Evolutionary conservation across 352 stramenopile species (phyloP).

Genomic region (Pythium vanterpoolii): DNA sequence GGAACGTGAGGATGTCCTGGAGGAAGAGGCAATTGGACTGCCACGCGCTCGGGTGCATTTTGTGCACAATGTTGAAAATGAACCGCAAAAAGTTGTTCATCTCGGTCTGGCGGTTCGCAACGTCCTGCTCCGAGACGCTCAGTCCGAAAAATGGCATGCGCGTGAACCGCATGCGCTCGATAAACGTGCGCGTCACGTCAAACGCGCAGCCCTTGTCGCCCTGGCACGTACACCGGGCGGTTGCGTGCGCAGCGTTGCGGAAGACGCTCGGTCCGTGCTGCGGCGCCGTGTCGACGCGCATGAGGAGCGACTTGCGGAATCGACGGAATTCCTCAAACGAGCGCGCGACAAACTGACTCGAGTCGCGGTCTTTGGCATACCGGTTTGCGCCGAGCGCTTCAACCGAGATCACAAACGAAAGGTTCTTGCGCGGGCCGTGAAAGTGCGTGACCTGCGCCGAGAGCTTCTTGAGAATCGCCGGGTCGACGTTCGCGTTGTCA

Average conservation of each 20-base stretch:
- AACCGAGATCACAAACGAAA: constrained; percentile 79
- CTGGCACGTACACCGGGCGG: constrained; percentile 45
- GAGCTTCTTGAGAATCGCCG: constrained; percentile 79
- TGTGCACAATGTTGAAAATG: constrained; percentile 77
- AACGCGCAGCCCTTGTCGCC: constrained; percentile 59
- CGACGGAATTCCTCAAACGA: constrained; percentile 77
- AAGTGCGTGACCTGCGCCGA: constrained; percentile 71
- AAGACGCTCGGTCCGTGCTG: constrained; percentile 31
- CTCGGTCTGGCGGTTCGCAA: constrained; percentile 64
- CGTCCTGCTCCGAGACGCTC: constrained; percentile 38
- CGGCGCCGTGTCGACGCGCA: constrained; percentile 48
- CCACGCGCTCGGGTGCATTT: constrained; percentile 64
- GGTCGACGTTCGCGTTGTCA: constrained; percentile 45
- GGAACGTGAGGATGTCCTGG: constrained; percentile 74
- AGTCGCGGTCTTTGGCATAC: constrained; percentile 55
- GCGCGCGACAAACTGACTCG: constrained; percentile 62
- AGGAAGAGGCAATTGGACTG: constrained; percentile 74
- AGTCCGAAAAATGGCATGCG: constrained; percentile 69
- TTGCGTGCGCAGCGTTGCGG: neutral
- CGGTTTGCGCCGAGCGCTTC: constrained; percentile 63
- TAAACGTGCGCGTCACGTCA: constrained; percentile 63
- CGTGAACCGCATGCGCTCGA: constrained; percentile 74
- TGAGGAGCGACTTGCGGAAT: constrained; percentile 72
- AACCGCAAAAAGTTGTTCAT: constrained; percentile 85
- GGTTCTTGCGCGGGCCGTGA: constrained; percentile 61